A percentile compares a stretch with the other conserved stretches of the same genome.
Evolutionary conservation across 2,329 filamentous ascomycete species (phyloP).

Genomic region (Scolecobasidium constrictum): DNA sequence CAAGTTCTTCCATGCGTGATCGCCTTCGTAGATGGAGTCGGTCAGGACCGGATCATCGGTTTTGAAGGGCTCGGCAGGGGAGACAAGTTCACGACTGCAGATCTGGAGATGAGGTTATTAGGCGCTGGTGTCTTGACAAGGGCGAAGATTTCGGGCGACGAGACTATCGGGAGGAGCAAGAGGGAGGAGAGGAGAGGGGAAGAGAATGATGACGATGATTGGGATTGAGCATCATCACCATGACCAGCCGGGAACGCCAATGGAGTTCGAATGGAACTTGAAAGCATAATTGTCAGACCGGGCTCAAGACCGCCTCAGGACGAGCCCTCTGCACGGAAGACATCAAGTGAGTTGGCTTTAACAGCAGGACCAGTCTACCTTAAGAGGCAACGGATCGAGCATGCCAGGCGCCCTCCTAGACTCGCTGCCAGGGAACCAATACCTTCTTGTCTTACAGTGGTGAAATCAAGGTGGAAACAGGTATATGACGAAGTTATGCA

Average conservation of each 20-base stretch:
- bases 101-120: constrained; percentile 43
- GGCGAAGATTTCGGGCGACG: constrained; percentile 26
- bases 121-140: constrained; percentile 40
- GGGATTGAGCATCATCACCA: constrained; percentile 24
- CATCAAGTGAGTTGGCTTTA: too few species aligned
- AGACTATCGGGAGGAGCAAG: constrained; percentile 2
- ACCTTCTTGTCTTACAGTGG: too few species aligned
- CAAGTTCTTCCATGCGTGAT: constrained; percentile 49
- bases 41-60: constrained; percentile 45
- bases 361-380: too few species aligned
- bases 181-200: constrained; percentile 17
- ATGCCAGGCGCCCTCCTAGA: too few species aligned
- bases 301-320: neutral
- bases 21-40: constrained; percentile 44
- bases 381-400: too few species aligned
- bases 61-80: constrained; percentile 46
- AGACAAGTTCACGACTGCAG: constrained; percentile 43
- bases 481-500: too few species aligned
- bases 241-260: neutral
- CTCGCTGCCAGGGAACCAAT: too few species aligned
- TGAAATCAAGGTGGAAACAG: too few species aligned
- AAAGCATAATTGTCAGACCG: too few species aligned
- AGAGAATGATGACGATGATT: constrained; percentile 41
- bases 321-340: neutral
- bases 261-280: neutral